Base-by-base conservation (phyloP, 306 rosid species). In the Abrus pulchellus region DNA sequence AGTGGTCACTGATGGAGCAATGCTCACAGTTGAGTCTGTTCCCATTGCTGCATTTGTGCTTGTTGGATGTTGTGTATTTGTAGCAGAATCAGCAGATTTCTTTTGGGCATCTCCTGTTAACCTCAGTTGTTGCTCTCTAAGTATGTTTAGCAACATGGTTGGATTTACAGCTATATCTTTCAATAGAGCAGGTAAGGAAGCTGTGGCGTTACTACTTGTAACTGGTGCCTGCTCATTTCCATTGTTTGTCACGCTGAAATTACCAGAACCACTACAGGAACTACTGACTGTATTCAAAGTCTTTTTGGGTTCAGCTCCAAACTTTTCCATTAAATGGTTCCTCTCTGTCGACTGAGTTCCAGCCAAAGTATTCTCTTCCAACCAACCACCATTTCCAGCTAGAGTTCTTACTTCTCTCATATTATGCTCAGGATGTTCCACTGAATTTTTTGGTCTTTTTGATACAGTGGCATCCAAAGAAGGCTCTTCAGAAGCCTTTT, bases 141-240 rank as follows among this genome's bases (percentile, higher is more conserved):
- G 87, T 72, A 96, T 12, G 83, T 87, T 86, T 60, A 88, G 32
- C 68, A 96, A 83, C 88, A 93, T 86, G 68, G 92, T 78, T 57
- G 98, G 99, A 83, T 93, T 96, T 85, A 90, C 94, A 82, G 84
- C 92, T 50, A 89, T 80, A 77, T 85, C 97, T 69, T 93, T 90
- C 83, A 88, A 72, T 38, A 90, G 48, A 28, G 80, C 88, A 71
- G 97, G 97, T 75, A 96, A 72, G 38, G 93, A 84, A 83, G 82
- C 72, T 0, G 76, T 3, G 32, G 77, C 9, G 20, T 78, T 90
- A 67, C 83, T 43, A 78, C 79, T 74, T 34, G 74, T 52, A 38
- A 81, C 75, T 0, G 81, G 75, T 45, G 62, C 85, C 68, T 47
- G 84, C 83, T 88, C 93, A 82, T 80, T 89, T 79, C 89, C 89